phyloP scores from a whole-genome alignment of 2,329 filamentous ascomycete species.

The Hymenoscyphus repandus region DNA sequence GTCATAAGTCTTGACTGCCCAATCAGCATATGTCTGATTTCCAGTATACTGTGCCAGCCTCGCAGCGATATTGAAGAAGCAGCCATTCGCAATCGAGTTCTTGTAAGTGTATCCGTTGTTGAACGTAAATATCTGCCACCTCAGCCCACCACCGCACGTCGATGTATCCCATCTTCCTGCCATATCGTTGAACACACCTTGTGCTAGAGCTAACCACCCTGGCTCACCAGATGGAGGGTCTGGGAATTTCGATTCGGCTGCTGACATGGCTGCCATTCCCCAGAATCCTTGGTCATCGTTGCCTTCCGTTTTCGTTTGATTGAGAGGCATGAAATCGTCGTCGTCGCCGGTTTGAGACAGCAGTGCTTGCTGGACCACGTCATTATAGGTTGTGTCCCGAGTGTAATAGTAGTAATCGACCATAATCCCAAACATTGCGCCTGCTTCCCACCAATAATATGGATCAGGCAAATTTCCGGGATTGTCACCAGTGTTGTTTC shows the following conservation, averaged over 20 bases:
- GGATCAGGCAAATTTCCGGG: slow-evolving; percentile 46
- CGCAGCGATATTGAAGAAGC: slow-evolving; percentile 57
- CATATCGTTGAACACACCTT: slow-evolving; percentile 68
- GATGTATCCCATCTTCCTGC: slow-evolving; percentile 63
- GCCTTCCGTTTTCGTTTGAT: slow-evolving; percentile 54
- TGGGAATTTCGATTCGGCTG: slow-evolving; percentile 60
- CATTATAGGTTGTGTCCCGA: slow-evolving; percentile 64
- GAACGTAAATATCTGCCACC: slow-evolving; percentile 81
- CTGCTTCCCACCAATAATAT: slow-evolving; percentile 55
- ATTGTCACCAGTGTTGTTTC: slow-evolving; percentile 43
- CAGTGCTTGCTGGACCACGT: slow-evolving; percentile 56
- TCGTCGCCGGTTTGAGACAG: slow-evolving; percentile 67
- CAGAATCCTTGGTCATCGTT: slow-evolving; percentile 74
- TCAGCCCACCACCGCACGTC: slow-evolving; percentile 67
- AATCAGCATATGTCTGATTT: slow-evolving; percentile 70
- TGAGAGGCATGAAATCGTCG: slow-evolving; percentile 70
- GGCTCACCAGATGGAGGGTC: slow-evolving; percentile 50
- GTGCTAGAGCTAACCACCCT: slow-evolving; percentile 65
- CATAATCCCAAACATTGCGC: slow-evolving; percentile 66
- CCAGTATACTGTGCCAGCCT: slow-evolving; percentile 71
- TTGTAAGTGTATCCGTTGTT: slow-evolving; percentile 79
- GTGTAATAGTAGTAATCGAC: slow-evolving; percentile 84
- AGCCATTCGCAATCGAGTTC: slow-evolving; percentile 57
- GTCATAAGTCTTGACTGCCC: slow-evolving; percentile 68
- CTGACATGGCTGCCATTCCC: slow-evolving; percentile 64